phyloP scores from a whole-genome alignment of 176 grass and related monocot species.

The Oropetium thomaeum region DNA sequence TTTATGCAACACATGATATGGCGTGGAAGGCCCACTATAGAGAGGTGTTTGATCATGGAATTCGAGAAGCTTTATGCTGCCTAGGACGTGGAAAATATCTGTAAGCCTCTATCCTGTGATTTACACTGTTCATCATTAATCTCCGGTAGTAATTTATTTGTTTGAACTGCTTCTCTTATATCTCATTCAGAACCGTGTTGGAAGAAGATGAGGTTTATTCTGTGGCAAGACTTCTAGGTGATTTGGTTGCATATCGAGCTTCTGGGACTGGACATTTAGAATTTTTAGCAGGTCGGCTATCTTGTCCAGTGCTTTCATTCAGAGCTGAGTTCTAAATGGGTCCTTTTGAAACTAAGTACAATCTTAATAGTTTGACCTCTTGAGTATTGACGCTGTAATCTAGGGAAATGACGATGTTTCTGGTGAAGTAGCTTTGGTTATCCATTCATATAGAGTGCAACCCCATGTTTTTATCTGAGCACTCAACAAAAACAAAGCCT shows the following conservation, averaged over 20 bases:
- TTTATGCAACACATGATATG: constrained; percentile 95
- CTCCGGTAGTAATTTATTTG: constrained; percentile 16
- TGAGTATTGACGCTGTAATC: background rate
- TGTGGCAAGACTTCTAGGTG: constrained; percentile 90
- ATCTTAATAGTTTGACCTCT: background rate
- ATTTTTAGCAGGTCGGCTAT: constrained; percentile 75
- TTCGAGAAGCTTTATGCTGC: constrained; percentile 97
- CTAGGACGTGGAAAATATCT: constrained; percentile 88
- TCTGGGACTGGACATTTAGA: constrained; percentile 98
- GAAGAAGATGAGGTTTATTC: constrained; percentile 98
- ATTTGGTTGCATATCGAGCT: constrained; percentile 98
- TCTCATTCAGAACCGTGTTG: constrained; percentile 64
- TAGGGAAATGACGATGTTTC: background rate
- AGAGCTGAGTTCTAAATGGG: constrained; percentile 1
- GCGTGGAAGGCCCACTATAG: constrained; percentile 99
- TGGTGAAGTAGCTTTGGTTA: constrained; percentile 1
- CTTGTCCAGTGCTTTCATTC: constrained; percentile 13
- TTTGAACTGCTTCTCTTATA: constrained; percentile 14
- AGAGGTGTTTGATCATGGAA: constrained; percentile 96
- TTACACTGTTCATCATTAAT: background rate
- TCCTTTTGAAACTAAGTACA: background rate
- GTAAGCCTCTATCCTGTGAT: constrained; percentile 50
- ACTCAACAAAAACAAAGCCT: no score
- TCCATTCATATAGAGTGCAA: background rate
- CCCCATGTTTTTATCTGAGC: background rate